Conservation (phyloP, 257 asterid species). For the Osmanthus fragrans region DNA sequence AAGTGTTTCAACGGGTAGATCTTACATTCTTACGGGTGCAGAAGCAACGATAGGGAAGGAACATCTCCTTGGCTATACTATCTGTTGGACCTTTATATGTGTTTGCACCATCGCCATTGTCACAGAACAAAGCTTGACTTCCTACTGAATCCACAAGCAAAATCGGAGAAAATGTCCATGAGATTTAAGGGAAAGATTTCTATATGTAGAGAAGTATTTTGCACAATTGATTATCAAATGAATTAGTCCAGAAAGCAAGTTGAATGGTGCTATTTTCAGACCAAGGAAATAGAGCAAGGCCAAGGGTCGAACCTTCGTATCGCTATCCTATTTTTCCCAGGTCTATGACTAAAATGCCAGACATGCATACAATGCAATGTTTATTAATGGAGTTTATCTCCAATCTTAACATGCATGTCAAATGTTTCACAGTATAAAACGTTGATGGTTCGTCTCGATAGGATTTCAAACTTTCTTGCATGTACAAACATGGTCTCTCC, state of each 20-base stretch:
- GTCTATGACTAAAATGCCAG: background rate
- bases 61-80: constrained; percentile 33
- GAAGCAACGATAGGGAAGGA: constrained; percentile 43
- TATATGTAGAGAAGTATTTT: background rate
- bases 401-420: background rate
- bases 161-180: background rate
- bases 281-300: background rate
- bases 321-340: background rate
- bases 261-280: background rate
- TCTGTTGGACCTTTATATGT: constrained; percentile 26
- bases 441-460: background rate
- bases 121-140: constrained; percentile 17
- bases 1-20: background rate
- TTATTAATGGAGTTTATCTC: background rate
- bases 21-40: constrained; percentile 56
- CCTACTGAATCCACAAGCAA: constrained; percentile 14
- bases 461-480: background rate
- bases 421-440: background rate
- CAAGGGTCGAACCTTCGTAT: background rate
- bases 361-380: background rate
- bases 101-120: constrained; percentile 18
- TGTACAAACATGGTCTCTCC: background rate
- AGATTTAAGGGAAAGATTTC: background rate
- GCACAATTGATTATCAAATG: background rate
- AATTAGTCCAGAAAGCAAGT: background rate